Conservation (phyloP, 495 filamentous ascomycete genomes). For the Neurospora pannonica region DNA sequence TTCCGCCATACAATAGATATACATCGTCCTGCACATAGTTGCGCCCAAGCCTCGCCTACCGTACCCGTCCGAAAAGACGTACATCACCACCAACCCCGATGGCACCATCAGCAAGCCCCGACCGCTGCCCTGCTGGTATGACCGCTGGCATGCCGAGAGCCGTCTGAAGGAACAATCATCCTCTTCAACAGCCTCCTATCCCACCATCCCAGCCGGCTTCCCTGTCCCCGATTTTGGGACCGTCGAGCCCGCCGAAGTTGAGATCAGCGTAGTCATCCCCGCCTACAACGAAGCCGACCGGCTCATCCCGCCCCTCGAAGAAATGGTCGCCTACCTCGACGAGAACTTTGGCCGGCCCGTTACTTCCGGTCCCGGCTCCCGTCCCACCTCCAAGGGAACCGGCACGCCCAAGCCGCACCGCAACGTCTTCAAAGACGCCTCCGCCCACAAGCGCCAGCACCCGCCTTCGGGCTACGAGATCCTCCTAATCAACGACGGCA, state of each 20-base stretch:
- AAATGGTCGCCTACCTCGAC: conserved; percentile 81
- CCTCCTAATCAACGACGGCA: conserved; percentile 90
- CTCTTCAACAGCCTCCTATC: conserved; percentile 7
- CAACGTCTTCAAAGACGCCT: not conserved
- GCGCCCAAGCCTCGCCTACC: conserved; percentile 73
- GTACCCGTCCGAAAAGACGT: conserved; percentile 74
- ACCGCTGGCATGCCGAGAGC: conserved; percentile 51
- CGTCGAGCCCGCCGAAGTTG: conserved; percentile 36
- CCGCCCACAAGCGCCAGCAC: not conserved
- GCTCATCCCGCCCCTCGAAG: conserved; percentile 73
- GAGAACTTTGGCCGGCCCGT: conserved; percentile 53
- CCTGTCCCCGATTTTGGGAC: conserved; percentile 26
- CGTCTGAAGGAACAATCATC: conserved; percentile 23
- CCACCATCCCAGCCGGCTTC: conserved; percentile 21
- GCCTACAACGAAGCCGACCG: conserved; percentile 91
- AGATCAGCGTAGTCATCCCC: conserved; percentile 82
- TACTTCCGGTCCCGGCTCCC: conserved; percentile 3
- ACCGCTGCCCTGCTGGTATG: conserved; percentile 75
- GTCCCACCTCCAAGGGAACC: conserved; percentile 7
- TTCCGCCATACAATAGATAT: conserved; percentile 31
- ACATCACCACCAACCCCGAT: conserved; percentile 59
- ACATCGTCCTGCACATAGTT: conserved; percentile 57
- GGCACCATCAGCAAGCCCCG: conserved; percentile 50
- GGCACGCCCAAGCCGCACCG: conserved; percentile 8
- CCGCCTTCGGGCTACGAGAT: conserved; percentile 72